Percentiles rank a stretch among this genome's conserved stretches.
Evolutionary conservation across 306 rosid species (phyloP).

Genomic region (Cucurbita moschata): DNA sequence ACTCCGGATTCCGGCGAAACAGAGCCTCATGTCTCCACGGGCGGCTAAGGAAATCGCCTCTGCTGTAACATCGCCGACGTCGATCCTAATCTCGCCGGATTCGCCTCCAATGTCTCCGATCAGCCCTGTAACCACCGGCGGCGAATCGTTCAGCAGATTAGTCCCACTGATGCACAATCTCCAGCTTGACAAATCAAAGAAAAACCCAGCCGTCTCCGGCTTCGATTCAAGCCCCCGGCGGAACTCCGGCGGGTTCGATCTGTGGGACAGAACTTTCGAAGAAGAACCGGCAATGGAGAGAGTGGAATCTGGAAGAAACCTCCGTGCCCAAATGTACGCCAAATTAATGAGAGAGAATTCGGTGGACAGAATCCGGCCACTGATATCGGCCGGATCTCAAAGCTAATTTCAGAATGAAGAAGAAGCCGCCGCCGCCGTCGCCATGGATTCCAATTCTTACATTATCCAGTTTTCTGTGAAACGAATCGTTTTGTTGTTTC

Average conservation of each 20-base stretch:
- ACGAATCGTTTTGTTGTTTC: neutral
- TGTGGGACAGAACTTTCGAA: slow-evolving; percentile 20
- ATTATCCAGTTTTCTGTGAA: neutral
- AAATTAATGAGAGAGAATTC: slow-evolving; percentile 52
- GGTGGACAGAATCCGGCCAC: slow-evolving; percentile 21
- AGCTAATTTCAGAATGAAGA: slow-evolving; percentile 16
- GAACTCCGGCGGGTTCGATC: neutral
- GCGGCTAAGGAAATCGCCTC: neutral
- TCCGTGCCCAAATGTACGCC: slow-evolving; percentile 55
- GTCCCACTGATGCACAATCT: slow-evolving; percentile 28
- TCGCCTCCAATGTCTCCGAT: slow-evolving; percentile 51
- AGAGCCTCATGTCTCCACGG: slow-evolving; percentile 9
- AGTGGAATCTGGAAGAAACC: slow-evolving; percentile 72
- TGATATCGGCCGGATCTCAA: slow-evolving; percentile 48
- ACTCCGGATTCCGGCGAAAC: slow-evolving; percentile 32
- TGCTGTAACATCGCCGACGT: slow-evolving; percentile 17
- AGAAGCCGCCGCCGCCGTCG: neutral
- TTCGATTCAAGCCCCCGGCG: neutral
- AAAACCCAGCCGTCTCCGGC: slow-evolving; percentile 2
- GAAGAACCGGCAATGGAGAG: slow-evolving; percentile 80
- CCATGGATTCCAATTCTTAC: neutral
- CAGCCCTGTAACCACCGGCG: slow-evolving; percentile 11
- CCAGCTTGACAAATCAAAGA: slow-evolving; percentile 22
- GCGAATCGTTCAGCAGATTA: slow-evolving; percentile 18
- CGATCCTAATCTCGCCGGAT: slow-evolving; percentile 16